A percentile compares a stretch with the other conserved stretches of the same genome.
These are phyloP conservation scores for Cryptosporidium canis DNA, from an alignment of 169 alveolate genomes.

Conservation along the genomic window DNA sequence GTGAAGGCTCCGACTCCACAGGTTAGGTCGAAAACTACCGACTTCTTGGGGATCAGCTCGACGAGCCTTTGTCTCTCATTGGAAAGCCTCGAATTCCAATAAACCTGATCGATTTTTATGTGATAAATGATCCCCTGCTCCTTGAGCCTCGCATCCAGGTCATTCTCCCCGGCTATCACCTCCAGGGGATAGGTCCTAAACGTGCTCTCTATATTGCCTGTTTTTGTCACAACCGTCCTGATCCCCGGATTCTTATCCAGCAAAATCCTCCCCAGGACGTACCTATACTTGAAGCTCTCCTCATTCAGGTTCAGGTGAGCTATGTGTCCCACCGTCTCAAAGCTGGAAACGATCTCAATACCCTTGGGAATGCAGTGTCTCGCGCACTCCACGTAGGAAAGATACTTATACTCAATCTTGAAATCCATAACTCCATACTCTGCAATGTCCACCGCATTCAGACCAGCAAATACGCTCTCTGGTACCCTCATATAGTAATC, in stretches of 20 bases:
- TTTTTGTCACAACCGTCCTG: slow-evolving; percentile 84
- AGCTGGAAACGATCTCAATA: slow-evolving; percentile 80
- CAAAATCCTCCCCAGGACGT: slow-evolving; percentile 81
- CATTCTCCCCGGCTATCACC: slow-evolving; percentile 83
- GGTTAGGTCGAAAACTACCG: slow-evolving; percentile 84
- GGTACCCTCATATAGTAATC: neutral
- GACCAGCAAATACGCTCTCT: neutral
- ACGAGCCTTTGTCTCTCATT: slow-evolving; percentile 81
- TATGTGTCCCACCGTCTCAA: slow-evolving; percentile 86
- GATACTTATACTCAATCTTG: slow-evolving; percentile 34
- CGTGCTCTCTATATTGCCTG: slow-evolving; percentile 82
- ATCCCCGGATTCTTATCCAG: slow-evolving; percentile 83
- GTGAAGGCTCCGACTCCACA: slow-evolving; percentile 89
- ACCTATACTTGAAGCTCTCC: slow-evolving; percentile 76
- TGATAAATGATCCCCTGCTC: slow-evolving; percentile 82
- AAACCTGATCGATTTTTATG: slow-evolving; percentile 82
- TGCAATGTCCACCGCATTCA: slow-evolving; percentile 7
- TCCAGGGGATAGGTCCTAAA: slow-evolving; percentile 85
- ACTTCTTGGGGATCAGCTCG: slow-evolving; percentile 76
- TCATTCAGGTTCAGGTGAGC: slow-evolving; percentile 83
- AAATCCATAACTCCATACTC: slow-evolving; percentile 32
- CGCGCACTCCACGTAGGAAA: slow-evolving; percentile 39
- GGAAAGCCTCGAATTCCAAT: slow-evolving; percentile 85
- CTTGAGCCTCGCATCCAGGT: slow-evolving; percentile 79
- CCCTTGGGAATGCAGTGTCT: slow-evolving; percentile 57